Evolutionary conservation across 148 eudicot genomes (phyloP), one percentile per base, ranked within the genome.

Genomic region (Polygonum maritimum): DNA sequence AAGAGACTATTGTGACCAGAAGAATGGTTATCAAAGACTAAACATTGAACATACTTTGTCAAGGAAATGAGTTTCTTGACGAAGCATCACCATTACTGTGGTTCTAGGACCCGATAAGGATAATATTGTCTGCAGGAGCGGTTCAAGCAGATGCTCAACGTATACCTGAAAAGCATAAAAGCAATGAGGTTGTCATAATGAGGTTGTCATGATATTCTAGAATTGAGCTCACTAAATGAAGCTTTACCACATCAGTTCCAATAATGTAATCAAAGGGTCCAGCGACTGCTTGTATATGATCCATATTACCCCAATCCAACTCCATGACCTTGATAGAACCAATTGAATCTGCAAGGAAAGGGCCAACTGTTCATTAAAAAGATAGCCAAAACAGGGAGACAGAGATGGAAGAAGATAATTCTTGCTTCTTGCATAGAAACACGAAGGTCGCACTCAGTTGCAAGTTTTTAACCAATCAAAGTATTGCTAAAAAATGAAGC

Each of bases 91-190:
- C 92, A 94, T 69, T 63, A 88, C 81, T 54, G 88, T 86, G 40
- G 95, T 89, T 83, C 88, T 91, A 21, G 98, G 98, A 73, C 97
- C 98, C 33, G 97, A 88, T 79, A 94, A 78, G 45, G 92, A 88
- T 80, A 83, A 82, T 70, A 94, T 88, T 14, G 98, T 94, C 84
- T 85, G 84, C 84, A 91, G 75, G 54, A 94, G 83, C 76, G 97
- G 94, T 75, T 91, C 93, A 84, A 94, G 78, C 71, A 94, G 97
- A 86, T 94, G 97, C 82, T 94, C 98, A 51, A 94, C 88, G 77
- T 94, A 94, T 44, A 94, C 98, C 98, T 93, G 77, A 84, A 2
- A 77, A 80, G 26, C 44, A 57, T 44, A 69, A 69, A 65, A n/a
- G 1, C 1, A 26, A 1, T 1, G 31, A 26, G 31, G 0, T 26